A percentile compares a stretch with the other conserved stretches of the same genome.
phyloP scores from a whole-genome alignment of 2,329 filamentous ascomycete species.

The Rugonectria rugulosa region DNA sequence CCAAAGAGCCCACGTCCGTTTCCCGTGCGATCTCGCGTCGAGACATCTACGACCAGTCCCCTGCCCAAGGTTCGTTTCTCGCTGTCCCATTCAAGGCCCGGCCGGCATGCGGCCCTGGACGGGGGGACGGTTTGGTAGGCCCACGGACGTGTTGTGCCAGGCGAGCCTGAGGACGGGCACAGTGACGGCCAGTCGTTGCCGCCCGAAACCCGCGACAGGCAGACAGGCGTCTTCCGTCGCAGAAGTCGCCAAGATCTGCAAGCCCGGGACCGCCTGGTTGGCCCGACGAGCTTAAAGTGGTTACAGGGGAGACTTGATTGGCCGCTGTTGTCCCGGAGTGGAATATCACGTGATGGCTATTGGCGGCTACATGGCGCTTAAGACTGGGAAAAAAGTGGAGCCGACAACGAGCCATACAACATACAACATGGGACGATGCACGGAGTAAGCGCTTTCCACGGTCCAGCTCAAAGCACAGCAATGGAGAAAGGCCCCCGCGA shows the following conservation, averaged over 20 bases:
- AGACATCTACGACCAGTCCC: slow-evolving; percentile 3
- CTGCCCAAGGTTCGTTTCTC: neutral
- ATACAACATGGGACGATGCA: no score
- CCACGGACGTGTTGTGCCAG: neutral
- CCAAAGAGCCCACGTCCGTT: slow-evolving; percentile 5
- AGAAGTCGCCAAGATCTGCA: slow-evolving; percentile 21
- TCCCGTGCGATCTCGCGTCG: slow-evolving; percentile 7
- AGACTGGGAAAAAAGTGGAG: no score
- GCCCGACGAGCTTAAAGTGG: slow-evolving; percentile 14
- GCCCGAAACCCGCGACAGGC: slow-evolving; percentile 14
- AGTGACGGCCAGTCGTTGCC: slow-evolving; percentile 10
- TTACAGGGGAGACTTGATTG: slow-evolving; percentile 14
- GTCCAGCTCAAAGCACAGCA: no score
- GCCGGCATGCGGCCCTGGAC: neutral
- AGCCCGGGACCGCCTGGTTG: neutral
- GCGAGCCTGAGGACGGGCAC: slow-evolving; percentile 2
- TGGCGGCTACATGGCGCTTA: slow-evolving; percentile 10
- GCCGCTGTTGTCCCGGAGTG: neutral
- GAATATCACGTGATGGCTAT: slow-evolving; percentile 12
- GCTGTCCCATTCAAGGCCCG: neutral
- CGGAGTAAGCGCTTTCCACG: neutral
- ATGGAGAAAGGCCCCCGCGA: no score
- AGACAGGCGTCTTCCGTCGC: slow-evolving; percentile 5
- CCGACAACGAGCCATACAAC: slow-evolving; percentile 36
- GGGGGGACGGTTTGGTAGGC: neutral